A percentile compares a stretch with the other conserved stretches of the same genome.
Conservation (phyloP, 495 filamentous ascomycete genomes). For the Aspergillus homomorphus region DNA sequence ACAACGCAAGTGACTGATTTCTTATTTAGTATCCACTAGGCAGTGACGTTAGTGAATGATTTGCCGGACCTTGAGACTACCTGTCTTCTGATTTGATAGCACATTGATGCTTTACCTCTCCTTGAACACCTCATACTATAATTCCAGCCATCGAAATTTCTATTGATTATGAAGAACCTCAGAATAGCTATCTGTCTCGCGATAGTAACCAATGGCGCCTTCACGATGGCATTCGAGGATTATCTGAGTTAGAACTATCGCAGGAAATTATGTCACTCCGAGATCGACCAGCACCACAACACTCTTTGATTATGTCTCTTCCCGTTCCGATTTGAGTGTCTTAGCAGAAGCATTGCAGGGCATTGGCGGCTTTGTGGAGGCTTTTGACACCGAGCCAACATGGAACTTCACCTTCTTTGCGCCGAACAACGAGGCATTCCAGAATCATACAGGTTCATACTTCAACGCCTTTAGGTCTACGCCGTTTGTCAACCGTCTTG, state of each 20-base stretch:
- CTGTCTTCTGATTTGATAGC: too few relatives aligned
- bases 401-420: slow-evolving; percentile 8
- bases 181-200: too few relatives aligned
- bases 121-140: too few relatives aligned
- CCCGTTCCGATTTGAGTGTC: neutral
- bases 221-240: neutral
- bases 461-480: neutral
- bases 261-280: neutral
- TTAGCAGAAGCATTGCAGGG: neutral
- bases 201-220: neutral
- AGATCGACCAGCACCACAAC: neutral
- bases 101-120: too few relatives aligned
- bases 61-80: too few relatives aligned
- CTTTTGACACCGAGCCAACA: slow-evolving; percentile 4
- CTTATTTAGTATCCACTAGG: too few relatives aligned
- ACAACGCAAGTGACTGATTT: too few relatives aligned
- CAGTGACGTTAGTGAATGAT: too few relatives aligned
- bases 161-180: too few relatives aligned
- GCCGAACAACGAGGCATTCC: neutral
- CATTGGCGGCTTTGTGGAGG: slow-evolving; percentile 1
- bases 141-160: too few relatives aligned
- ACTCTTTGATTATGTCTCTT: neutral
- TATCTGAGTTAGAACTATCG: neutral
- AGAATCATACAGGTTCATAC: neutral
- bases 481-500: neutral